Base-by-base conservation (phyloP, 768 basidiomycete species). In the Lactarius akahatsu region DNA sequence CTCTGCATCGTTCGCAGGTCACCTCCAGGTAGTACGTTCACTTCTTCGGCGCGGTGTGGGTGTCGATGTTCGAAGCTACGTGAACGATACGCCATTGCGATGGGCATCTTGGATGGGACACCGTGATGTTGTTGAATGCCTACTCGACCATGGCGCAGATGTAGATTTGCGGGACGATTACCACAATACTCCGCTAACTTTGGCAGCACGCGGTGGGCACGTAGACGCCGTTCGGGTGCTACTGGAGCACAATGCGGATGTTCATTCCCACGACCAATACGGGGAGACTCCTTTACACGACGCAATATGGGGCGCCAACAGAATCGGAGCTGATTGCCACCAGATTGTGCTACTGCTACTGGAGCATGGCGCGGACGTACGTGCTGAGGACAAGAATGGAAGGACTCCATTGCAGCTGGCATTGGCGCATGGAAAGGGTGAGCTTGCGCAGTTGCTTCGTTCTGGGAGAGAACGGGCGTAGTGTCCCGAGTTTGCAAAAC, bases 221-320 rank as follows among this genome's bases (percentile, higher is more conserved):
- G 11, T 50, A 4, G 23, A 50, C 47, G 47, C 13, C 11, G 47
- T 23, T 50, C 47, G 47, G 11, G 3, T 50, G 23, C 11, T 50
- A 23, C 47, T 50, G 26, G 47, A 23, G 4, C 47, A 26, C 47
- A n/a, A 10, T 26, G 47, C 47, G 10, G 47, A 50, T 23, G 47
- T 50, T 50, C 10, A 50, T 3, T 13, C 4, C 11, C 9, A 2
- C 4, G 3, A 26, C n/a, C 0, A 23, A 15, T 0, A 1, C 0
- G 47, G 47, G 11, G 0, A 4, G 11, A 50, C 47, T 26, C 23
- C 47, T 50, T 13, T 50, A 4, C 47, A 50, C 11, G 0, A 4
- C 23, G 47, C 47, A 26, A 23, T 20, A 23, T 3, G 4, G 9
- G 4, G 45, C 10, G 34, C 34, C 9, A 34, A 7, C 9, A 4